Evolutionary conservation across 805 yeast genomes (phyloP).

Genomic region (Teunomyces cretensis): DNA sequence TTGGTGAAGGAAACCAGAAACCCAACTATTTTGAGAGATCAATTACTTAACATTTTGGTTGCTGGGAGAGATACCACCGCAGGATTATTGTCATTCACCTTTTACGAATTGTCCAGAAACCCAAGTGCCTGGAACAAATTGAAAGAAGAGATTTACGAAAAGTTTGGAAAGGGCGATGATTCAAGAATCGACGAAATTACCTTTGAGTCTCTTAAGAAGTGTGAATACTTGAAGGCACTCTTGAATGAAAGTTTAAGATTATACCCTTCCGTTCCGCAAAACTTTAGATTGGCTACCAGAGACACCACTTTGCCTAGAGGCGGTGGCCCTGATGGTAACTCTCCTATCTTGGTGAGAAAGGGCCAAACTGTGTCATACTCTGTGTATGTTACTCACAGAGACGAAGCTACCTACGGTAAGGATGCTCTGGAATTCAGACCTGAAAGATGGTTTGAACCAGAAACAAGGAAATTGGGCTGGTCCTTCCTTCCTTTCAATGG

Average conservation of each 20-base stretch:
- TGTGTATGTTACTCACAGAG: conserved; percentile 21
- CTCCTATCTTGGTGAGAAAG: conserved; percentile 24
- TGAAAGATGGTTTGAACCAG: conserved; percentile 35
- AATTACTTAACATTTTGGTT: conserved; percentile 48
- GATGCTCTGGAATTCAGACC: conserved; percentile 36
- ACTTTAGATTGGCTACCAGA: conserved; percentile 45
- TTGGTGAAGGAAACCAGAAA: conserved; percentile 49
- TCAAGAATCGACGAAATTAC: conserved; percentile 36
- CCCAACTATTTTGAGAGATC: conserved; percentile 48
- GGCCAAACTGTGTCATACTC: conserved; percentile 21
- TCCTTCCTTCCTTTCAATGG: conserved; percentile 38
- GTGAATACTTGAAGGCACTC: conserved; percentile 47
- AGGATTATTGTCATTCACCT: conserved; percentile 44
- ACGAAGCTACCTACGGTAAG: conserved; percentile 26
- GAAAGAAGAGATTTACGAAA: conserved; percentile 33
- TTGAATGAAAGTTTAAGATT: conserved; percentile 50
- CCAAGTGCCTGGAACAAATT: conserved; percentile 38
- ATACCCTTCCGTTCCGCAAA: conserved; percentile 52
- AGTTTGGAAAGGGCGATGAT: conserved; percentile 34
- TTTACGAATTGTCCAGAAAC: conserved; percentile 46
- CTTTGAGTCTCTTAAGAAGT: conserved; percentile 50
- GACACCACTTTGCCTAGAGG: conserved; percentile 52
- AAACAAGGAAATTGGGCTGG: conserved; percentile 32
- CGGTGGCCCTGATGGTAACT: conserved; percentile 37
- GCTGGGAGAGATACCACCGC: conserved; percentile 62